phyloP scores from a whole-genome alignment of 1,139 yeast genomes.

The Taiozyma sp. region DNA sequence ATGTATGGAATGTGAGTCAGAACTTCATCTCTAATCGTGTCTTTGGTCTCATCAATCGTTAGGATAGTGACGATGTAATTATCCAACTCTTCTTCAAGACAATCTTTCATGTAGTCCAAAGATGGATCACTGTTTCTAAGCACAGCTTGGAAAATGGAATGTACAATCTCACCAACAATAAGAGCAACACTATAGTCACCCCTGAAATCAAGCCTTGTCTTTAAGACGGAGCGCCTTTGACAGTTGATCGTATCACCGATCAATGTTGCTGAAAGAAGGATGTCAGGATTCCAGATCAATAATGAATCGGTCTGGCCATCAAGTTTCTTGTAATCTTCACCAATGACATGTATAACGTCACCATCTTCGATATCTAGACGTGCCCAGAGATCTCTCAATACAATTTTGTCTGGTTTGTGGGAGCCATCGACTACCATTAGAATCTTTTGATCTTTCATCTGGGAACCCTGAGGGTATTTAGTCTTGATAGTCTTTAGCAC shows the following conservation, averaged over 20 bases:
- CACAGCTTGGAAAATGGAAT: conserved; percentile 71
- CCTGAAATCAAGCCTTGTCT: conserved; percentile 44
- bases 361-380: conserved; percentile 36
- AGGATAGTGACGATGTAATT: conserved; percentile 46
- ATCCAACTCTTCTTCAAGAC: conserved; percentile 42
- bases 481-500: conserved; percentile 36
- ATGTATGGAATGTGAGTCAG: conserved; percentile 53
- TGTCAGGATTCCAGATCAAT: conserved; percentile 80
- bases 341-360: conserved; percentile 61
- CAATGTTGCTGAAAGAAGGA: conserved; percentile 74
- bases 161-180: conserved; percentile 76
- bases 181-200: conserved; percentile 57
- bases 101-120: conserved; percentile 38
- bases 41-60: conserved; percentile 49
- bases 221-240: conserved; percentile 63
- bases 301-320: conserved; percentile 56
- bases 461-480: conserved; percentile 30
- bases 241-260: conserved; percentile 77
- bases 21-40: conserved; percentile 43
- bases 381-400: conserved; percentile 48
- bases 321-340: conserved; percentile 33
- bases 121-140: conserved; percentile 41
- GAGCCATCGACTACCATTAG: conserved; percentile 40
- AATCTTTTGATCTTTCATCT: conserved; percentile 41
- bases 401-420: conserved; percentile 34